These are phyloP conservation scores for Aphanomyces stellatus DNA, from an alignment of 352 stramenopile genomes.

Conservation along the genomic window DNA sequence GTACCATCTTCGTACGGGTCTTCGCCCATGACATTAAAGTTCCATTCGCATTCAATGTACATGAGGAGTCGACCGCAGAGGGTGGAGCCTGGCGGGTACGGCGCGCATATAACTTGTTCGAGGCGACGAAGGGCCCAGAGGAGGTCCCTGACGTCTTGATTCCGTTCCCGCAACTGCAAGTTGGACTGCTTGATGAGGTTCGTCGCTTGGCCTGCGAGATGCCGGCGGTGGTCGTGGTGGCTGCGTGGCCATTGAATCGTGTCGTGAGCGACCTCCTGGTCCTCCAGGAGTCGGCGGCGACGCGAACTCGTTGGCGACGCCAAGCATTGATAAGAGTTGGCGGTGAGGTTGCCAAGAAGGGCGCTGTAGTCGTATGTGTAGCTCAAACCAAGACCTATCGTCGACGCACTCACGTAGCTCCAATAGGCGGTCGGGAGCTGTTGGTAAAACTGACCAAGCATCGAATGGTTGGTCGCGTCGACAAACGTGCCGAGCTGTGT, in stretches of 20 bases:
- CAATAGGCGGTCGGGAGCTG: not conserved
- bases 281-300: no score
- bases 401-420: constrained; percentile 2
- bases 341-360: not conserved
- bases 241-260: no score
- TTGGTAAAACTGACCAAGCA: constrained; percentile 6
- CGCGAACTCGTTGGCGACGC: no score
- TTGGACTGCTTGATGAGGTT: no score
- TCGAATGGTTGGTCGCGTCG: constrained; percentile 1
- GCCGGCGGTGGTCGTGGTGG: no score
- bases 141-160: not conserved
- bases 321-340: not conserved
- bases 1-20: not conserved
- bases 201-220: no score
- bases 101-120: not conserved
- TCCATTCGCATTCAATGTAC: constrained; percentile 3
- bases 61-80: not conserved
- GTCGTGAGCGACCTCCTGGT: no score
- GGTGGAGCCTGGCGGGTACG: no score
- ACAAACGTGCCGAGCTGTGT: not conserved
- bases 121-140: not conserved
- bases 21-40: not conserved
- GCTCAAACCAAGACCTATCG: not conserved
- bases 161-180: not conserved
- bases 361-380: constrained; percentile 16